phyloP scores from a whole-genome alignment of 371 early-diverging fungal genomes.

The Choanephora cucurbitarum region DNA sequence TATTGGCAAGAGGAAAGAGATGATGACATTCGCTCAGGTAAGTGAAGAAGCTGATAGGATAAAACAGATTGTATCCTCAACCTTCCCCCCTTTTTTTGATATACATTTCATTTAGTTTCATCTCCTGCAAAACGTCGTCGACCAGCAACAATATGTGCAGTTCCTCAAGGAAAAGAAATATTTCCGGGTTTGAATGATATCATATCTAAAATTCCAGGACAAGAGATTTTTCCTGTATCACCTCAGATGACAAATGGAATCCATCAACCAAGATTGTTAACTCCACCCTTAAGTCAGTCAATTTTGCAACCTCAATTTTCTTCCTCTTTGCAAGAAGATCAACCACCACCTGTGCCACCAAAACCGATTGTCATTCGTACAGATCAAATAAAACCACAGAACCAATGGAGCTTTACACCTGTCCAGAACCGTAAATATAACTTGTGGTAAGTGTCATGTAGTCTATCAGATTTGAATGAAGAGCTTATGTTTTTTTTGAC shows the following conservation, averaged over 20 bases:
- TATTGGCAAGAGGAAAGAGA: conserved; percentile 50
- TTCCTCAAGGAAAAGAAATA: conserved; percentile 32
- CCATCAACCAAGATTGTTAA: conserved; percentile 18
- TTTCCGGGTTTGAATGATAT: conserved; percentile 43
- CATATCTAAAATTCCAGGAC: conserved; percentile 36
- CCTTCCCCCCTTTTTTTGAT: not conserved
- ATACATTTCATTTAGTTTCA: conserved; percentile 7
- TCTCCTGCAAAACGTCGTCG: conserved; percentile 42
- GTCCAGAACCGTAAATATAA: conserved; percentile 10
- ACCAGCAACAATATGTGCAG: conserved; percentile 48
- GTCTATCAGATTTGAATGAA: no score
- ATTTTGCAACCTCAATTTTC: conserved; percentile 8
- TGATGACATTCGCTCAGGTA: conserved; percentile 42
- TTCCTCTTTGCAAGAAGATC: conserved; percentile 9
- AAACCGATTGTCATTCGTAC: conserved; percentile 42
- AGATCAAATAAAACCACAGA: conserved; percentile 25
- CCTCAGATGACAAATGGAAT: conserved; percentile 10
- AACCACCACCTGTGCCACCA: conserved; percentile 48
- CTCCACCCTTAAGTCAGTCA: conserved; percentile 1
- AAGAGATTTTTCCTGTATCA: conserved; percentile 18
- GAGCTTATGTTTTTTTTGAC: not conserved
- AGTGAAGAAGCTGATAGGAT: not conserved
- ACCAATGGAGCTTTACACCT: conserved; percentile 22
- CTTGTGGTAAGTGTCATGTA: conserved; percentile 1
- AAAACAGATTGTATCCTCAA: not conserved